A percentile compares a stretch with the other conserved stretches of the same genome.
phyloP scores from a whole-genome alignment of 1,139 yeast genomes.

The Blastobotrys aristatus region DNA sequence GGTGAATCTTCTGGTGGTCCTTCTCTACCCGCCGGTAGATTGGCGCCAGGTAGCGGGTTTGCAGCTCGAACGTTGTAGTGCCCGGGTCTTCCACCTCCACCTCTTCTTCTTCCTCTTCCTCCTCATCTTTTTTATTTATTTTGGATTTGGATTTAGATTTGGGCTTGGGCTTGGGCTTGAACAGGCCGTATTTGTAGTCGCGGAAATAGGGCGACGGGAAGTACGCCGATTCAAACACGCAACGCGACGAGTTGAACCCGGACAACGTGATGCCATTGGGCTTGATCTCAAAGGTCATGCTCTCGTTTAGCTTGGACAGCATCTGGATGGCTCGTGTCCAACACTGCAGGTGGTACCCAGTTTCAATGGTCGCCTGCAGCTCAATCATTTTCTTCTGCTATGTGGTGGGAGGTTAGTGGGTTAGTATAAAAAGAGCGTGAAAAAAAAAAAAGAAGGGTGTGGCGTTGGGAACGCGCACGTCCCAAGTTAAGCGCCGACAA shows the following conservation, averaged over 20 bases:
- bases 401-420: no score
- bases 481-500: not conserved
- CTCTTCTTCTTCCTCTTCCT: not conserved
- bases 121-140: not conserved
- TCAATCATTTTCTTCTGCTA: conserved; percentile 17
- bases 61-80: conserved; percentile 21
- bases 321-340: conserved; percentile 21
- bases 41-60: conserved; percentile 20
- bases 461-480: not conserved
- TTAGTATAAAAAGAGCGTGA: not conserved
- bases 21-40: conserved; percentile 23
- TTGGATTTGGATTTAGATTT: not conserved
- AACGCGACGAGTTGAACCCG: conserved; percentile 20
- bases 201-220: conserved; percentile 18
- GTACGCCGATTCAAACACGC: conserved; percentile 18
- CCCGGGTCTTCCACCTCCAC: not conserved
- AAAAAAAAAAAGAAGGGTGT: not conserved
- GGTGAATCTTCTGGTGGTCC: conserved; percentile 18
- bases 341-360: conserved; percentile 15
- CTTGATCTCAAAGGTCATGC: conserved; percentile 18
- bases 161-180: not conserved
- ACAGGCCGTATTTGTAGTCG: conserved; percentile 13
- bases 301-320: conserved; percentile 20
- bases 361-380: conserved; percentile 19
- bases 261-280: conserved; percentile 14